Base-by-base conservation (phyloP, 2,329 filamentous ascomycete species). In the Orbilia blumenaviensis region DNA sequence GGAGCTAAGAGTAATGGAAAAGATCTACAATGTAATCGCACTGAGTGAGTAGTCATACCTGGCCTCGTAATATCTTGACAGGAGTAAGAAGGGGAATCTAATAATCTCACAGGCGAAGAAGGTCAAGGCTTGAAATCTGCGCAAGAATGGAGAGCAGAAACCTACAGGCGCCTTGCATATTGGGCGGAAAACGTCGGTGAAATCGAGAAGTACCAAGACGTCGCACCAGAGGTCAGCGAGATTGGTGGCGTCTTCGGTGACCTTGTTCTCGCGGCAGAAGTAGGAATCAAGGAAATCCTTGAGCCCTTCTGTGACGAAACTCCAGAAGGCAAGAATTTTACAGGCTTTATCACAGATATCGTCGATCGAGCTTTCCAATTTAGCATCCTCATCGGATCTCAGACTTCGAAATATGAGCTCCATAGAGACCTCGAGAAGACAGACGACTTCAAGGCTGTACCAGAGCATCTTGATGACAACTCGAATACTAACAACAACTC, bases 301-400 rank as follows among this genome's bases (percentile, higher is more conserved):
- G 58, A 58, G 29, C 72, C 72, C 1, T 48, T 76, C 48, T 76
- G 72, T 32, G 64, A 69, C 18, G 41, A 63, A 9, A 69, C 64
- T 9, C 9, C 64, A 7, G 64, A 66, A 27, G 72, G 64, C 41
- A 10, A 58, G 48, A 69, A 52, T 7, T 69, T 76, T 18, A 27
- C 21, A 3, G 18, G 29, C 21, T 32, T 56, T 21, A 38, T 76
- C 14, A 48, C 48, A 1, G 72, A 68, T 29, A 69, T 76, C 32
- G 72, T 76, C n/a, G 72, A 76, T 25, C 36, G 42, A 5, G 64
- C 60, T 2, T 64, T 76, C 29, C 56, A 56, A 16, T 76, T 76
- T 27, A 69, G 64, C 56, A 76, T 76, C 42, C 42, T 76, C 6
- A 76, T 76, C 50, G 64, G 72, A 42, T 68, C 64, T 4, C 72